A percentile compares a stretch with the other conserved stretches of the same genome.
Evolutionary conservation across 1,139 yeast species (phyloP).

Genomic region (Yamadazyma blattariae): DNA sequence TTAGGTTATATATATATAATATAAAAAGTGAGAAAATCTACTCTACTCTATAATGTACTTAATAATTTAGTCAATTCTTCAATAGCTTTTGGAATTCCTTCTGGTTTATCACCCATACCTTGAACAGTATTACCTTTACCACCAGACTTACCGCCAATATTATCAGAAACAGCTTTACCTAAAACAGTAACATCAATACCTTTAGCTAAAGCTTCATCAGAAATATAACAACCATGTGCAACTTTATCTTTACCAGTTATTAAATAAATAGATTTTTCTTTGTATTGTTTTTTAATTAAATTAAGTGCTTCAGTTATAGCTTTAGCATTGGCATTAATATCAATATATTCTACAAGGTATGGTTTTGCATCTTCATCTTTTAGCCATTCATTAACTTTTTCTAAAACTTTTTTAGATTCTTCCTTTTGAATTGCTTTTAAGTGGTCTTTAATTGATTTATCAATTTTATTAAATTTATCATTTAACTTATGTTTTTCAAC

Average conservation of each 20-base stretch:
- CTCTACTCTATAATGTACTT: slow-evolving; percentile 59
- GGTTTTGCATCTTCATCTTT: slow-evolving; percentile 42
- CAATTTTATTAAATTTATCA: slow-evolving; percentile 72
- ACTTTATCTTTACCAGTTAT: slow-evolving; percentile 82
- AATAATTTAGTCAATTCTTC: slow-evolving; percentile 58
- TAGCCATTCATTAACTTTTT: slow-evolving; percentile 74
- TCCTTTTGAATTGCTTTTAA: slow-evolving; percentile 83
- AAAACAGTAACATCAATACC: slow-evolving; percentile 76
- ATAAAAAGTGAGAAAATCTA: too few relatives aligned
- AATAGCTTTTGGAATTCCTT: slow-evolving; percentile 69
- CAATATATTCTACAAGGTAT: slow-evolving; percentile 64
- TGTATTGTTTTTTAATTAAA: slow-evolving; percentile 73
- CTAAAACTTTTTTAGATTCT: slow-evolving; percentile 78
- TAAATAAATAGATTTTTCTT: slow-evolving; percentile 76
- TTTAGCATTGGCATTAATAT: slow-evolving; percentile 83
- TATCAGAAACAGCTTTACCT: slow-evolving; percentile 65
- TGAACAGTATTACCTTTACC: slow-evolving; percentile 96
- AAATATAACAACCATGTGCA: slow-evolving; percentile 92
- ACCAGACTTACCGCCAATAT: slow-evolving; percentile 96
- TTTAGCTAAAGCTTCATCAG: slow-evolving; percentile 66
- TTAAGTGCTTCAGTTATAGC: slow-evolving; percentile 92
- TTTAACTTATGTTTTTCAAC: slow-evolving; percentile 74
- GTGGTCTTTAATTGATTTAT: slow-evolving; percentile 85
- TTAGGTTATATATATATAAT: slow-evolving; percentile 1
- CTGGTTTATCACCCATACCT: slow-evolving; percentile 89